Conservation (phyloP, 371 early-diverging fungal genomes). For the Actinomortierella ambigua region DNA sequence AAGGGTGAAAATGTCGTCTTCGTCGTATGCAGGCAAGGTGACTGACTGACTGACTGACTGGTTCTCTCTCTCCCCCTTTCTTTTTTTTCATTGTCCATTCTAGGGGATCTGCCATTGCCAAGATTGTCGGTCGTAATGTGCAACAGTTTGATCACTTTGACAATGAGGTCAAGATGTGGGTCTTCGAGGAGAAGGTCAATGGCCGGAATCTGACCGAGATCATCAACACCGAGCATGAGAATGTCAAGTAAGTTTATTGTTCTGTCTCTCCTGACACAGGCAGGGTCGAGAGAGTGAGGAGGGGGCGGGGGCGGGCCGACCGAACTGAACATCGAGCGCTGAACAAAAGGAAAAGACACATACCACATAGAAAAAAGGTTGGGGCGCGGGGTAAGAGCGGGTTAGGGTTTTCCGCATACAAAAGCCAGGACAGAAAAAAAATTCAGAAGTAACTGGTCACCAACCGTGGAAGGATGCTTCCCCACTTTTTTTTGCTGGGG, state of each 20-base stretch:
- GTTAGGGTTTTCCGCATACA: too few species aligned
- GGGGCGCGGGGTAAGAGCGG: too few species aligned
- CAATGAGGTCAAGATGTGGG: constrained; percentile 91
- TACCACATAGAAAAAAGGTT: not conserved
- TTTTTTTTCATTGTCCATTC: constrained; percentile 4
- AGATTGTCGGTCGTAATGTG: constrained; percentile 93
- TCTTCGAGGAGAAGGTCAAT: constrained; percentile 89
- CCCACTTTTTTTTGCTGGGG: not conserved
- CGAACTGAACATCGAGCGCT: not conserved
- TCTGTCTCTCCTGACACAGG: not conserved
- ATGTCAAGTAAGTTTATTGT: constrained; percentile 80
- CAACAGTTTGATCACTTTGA: constrained; percentile 68
- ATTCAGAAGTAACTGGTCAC: too few species aligned
- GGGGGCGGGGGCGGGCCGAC: not conserved
- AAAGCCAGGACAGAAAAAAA: too few species aligned
- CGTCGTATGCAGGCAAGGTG: constrained; percentile 16
- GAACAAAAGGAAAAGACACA: not conserved
- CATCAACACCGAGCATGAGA: constrained; percentile 94
- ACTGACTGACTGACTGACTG: not conserved
- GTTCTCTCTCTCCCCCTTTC: constrained; percentile 11
- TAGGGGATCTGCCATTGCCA: constrained; percentile 97
- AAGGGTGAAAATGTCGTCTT: not conserved
- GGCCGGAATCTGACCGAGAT: constrained; percentile 92
- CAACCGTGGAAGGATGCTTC: too few species aligned
- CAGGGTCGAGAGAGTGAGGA: not conserved